A percentile compares a stretch with the other conserved stretches of the same genome.
These are phyloP conservation scores for Capillidium rhysosporum DNA, from an alignment of 371 early-diverging fungal species.

Conservation along the genomic window DNA sequence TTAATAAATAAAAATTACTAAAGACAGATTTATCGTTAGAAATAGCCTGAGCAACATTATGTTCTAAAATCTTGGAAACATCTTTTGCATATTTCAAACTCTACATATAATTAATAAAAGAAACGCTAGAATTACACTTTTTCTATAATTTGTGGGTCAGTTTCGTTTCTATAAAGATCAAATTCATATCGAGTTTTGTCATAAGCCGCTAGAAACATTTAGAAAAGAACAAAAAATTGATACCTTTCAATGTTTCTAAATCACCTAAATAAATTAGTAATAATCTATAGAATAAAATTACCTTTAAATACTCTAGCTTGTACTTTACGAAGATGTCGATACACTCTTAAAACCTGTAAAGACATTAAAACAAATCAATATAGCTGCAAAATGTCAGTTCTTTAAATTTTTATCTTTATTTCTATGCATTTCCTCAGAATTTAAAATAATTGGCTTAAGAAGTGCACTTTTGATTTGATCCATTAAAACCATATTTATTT, in stretches of 20 bases:
- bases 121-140: background rate
- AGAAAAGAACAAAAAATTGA: background rate
- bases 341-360: background rate
- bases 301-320: background rate
- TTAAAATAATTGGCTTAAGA: no score
- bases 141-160: background rate
- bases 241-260: background rate
- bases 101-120: background rate
- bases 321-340: background rate
- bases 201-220: background rate
- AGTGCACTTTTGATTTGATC: no score
- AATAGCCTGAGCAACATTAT: conserved; percentile 5
- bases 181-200: conserved; percentile 1
- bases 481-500: no score
- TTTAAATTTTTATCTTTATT: no score
- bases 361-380: no score
- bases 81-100: conserved; percentile 1
- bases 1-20: background rate
- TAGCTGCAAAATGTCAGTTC: no score
- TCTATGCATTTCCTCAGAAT: no score
- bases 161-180: conserved; percentile 1
- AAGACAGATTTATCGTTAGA: background rate
- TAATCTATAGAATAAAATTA: background rate
- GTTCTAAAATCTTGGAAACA: background rate
- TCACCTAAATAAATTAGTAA: background rate